Evolutionary conservation across 495 filamentous ascomycete species (phyloP).

Genomic region (Cercophora samala): DNA sequence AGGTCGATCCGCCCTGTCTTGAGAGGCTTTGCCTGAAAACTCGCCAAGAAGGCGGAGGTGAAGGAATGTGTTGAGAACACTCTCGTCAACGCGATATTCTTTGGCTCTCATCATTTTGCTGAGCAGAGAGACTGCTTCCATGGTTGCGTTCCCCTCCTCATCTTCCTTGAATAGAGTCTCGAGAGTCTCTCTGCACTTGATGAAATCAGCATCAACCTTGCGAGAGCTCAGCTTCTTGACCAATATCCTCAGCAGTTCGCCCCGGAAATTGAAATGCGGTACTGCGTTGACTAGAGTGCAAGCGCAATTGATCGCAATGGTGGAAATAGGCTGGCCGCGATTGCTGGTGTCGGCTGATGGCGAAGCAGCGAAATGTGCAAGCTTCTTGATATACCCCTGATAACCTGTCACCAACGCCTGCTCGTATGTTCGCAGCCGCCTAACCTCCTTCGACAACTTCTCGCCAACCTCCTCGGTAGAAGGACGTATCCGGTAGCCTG

Average conservation of each 20-base stretch:
- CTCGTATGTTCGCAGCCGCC: constrained; percentile 74
- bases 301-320: constrained; percentile 78
- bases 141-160: constrained; percentile 79
- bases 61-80: constrained; percentile 84
- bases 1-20: constrained; percentile 62
- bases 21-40: constrained; percentile 77
- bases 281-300: constrained; percentile 73
- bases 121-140: constrained; percentile 80
- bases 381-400: constrained; percentile 72
- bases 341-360: constrained; percentile 33
- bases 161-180: constrained; percentile 82
- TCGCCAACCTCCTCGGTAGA: constrained; percentile 64
- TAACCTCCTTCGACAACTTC: constrained; percentile 90
- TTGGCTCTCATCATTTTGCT: constrained; percentile 91
- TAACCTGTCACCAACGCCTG: constrained; percentile 78
- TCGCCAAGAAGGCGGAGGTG: constrained; percentile 84
- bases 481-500: constrained; percentile 90
- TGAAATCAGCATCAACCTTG: constrained; percentile 65
- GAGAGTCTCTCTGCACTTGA: constrained; percentile 74
- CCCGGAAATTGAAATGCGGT: constrained; percentile 94
- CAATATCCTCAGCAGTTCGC: constrained; percentile 80
- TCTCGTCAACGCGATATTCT: constrained; percentile 77
- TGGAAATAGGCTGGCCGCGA: constrained; percentile 48
- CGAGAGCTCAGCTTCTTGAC: constrained; percentile 73
- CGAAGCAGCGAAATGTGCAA: constrained; percentile 60